Evolutionary conservation across 352 stramenopile species (phyloP).

Genomic region (Globisporangium abappressorium): DNA sequence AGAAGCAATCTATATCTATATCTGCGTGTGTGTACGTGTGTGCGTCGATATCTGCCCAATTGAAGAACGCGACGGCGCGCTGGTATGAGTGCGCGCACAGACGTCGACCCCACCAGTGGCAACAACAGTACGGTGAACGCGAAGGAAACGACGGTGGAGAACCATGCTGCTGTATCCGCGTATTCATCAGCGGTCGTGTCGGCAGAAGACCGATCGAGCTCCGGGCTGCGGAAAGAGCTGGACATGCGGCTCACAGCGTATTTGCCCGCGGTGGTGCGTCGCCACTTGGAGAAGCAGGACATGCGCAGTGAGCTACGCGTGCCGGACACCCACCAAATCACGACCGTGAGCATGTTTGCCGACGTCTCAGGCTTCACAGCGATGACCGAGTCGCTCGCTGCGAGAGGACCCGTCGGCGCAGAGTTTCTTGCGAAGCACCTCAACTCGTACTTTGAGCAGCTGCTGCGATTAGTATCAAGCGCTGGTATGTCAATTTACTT

Average conservation of each 20-base stretch:
- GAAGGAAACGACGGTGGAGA: not conserved
- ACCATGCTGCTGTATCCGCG: not conserved
- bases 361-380: slow-evolving; percentile 94
- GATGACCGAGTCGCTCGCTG: slow-evolving; percentile 90
- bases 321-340: slow-evolving; percentile 71
- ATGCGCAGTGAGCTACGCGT: slow-evolving; percentile 34
- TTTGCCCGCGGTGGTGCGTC: slow-evolving; percentile 72
- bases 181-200: not conserved
- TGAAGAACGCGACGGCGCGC: not conserved
- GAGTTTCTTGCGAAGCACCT: slow-evolving; percentile 90
- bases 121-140: not conserved
- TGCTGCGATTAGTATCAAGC: slow-evolving; percentile 76
- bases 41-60: not conserved
- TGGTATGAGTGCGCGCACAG: not conserved
- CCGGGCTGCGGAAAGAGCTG: slow-evolving; percentile 65
- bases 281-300: slow-evolving; percentile 67
- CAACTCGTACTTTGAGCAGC: slow-evolving; percentile 93
- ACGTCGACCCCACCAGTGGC: not conserved
- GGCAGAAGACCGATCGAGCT: slow-evolving; percentile 31
- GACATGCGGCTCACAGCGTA: slow-evolving; percentile 84
- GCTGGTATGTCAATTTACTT: slow-evolving; percentile 25
- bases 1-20: not conserved
- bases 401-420: slow-evolving; percentile 76
- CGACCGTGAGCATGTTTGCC: slow-evolving; percentile 90
- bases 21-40: not conserved